Evolutionary conservation across 208 protist species (phyloP), one percentile per base, ranked within the genome.

Genomic region (Acanthamoeba healyi): DNA sequence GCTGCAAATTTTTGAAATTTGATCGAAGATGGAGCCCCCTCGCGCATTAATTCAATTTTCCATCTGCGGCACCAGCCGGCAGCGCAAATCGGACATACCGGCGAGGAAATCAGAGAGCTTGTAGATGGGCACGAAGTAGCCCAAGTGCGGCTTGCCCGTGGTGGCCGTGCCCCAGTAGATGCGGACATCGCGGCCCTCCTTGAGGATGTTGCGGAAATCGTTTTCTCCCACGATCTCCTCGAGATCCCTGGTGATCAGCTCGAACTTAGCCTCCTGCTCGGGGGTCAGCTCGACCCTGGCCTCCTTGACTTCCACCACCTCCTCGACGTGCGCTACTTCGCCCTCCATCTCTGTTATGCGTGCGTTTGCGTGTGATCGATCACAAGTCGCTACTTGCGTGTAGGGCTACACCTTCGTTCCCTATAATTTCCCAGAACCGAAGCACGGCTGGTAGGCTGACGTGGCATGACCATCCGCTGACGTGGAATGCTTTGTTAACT

Each of bases 141-240:
- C 95, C 29, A 97, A 46, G 72, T 97, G 95, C 4, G 95, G 95
- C 72, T 94, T 96, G 24, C 94, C 86, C 10, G 95, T 96, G 65
- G 95, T 94, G 24, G 95, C 95, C 0, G 95, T 97, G 34, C 95
- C 95, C 95, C 95, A 97, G 95, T 97, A 97, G 49, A 97, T 56
- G 49, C 84, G 88, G 17, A 95, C 42, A 70, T 94, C 81, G 24
- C 86, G 65, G 6, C 94, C 67, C 67, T 95, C 72, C 51, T 94
- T 77, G n/a, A 96, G 44, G 34, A 96, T 95, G 17, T 32, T 49
- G 26, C 42, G 26, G 44, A 96, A 29, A 24, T 94, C 51, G 32
- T 96, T 65, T 49, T 86, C 74, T 17, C 95, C 95, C 10, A 96
- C 44, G 34, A 95, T 82, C 42, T 96, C 95, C 74, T 95, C 46